Percentiles rank a stretch among this genome's conserved stretches.
Conservation (phyloP, 2,329 filamentous ascomycete genomes). For the Penicillium sp. region DNA sequence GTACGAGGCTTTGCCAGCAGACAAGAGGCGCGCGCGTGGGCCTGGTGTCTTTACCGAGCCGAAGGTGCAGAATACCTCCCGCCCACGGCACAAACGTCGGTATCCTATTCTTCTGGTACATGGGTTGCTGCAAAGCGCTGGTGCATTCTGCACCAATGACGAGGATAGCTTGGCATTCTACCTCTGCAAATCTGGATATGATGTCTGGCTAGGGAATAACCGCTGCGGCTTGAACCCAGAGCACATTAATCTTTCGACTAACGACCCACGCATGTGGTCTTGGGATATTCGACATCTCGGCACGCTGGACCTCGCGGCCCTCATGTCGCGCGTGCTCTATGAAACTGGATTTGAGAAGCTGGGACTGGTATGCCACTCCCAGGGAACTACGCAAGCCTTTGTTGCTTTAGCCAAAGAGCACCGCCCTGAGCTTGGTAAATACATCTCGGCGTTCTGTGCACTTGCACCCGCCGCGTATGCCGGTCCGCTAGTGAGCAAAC, state of each 20-base stretch:
- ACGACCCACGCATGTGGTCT: conserved; percentile 88
- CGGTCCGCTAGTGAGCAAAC: conserved; percentile 76
- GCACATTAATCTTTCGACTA: conserved; percentile 65
- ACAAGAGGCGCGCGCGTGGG: conserved; percentile 46
- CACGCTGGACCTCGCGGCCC: conserved; percentile 76
- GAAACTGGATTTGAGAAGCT: conserved; percentile 82
- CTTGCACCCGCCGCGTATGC: conserved; percentile 88
- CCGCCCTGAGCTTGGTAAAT: conserved; percentile 74
- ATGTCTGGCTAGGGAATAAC: conserved; percentile 95
- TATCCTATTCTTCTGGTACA: conserved; percentile 87
- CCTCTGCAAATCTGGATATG: conserved; percentile 85
- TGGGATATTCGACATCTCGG: conserved; percentile 97
- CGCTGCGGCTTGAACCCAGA: conserved; percentile 78
- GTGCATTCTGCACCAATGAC: conserved; percentile 86
- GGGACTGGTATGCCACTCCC: conserved; percentile 79
- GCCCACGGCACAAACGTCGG: conserved; percentile 24
- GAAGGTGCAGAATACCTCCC: conserved; percentile 28
- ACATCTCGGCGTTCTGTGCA: conserved; percentile 84
- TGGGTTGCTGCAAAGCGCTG: conserved; percentile 80
- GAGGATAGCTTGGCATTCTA: conserved; percentile 87
- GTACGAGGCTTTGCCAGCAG: conserved; percentile 55
- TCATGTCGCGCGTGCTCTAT: conserved; percentile 71
- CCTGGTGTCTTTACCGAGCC: conserved; percentile 59
- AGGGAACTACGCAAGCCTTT: conserved; percentile 85
- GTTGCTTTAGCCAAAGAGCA: conserved; percentile 88